Base-by-base conservation (phyloP, 352 stramenopile species). In the Pythium graminicola region DNA sequence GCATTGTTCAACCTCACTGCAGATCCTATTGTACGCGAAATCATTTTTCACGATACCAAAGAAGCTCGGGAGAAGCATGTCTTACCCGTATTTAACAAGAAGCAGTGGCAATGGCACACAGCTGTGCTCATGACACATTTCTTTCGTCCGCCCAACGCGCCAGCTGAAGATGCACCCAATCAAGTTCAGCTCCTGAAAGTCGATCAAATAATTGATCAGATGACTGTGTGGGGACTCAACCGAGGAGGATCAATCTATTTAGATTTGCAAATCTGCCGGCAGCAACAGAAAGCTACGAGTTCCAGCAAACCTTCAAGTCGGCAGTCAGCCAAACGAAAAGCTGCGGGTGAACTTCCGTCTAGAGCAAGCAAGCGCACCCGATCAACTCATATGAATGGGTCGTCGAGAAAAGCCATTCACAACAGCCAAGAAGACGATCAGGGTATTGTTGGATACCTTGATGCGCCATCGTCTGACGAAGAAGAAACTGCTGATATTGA, bases 1-100 rank as follows among this genome's bases (percentile, higher is more conserved):
- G 88, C 83, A 11, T 62, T 94, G 20, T 94, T 94, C 62, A 90
- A 94, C 53, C 64, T 91, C 22, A 94, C 84, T n/a, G 87, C 81
- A 6, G 84, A 94, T 40, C 69, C 72, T 10, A 89, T 94, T 40
- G 81, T 94, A 40, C 81, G 84, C 19, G 84, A 94, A 27, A 89
- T 75, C 5, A 86, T 94, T 33, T 94, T 94, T 43, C 74, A 88
- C 41, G 80, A 94, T 56, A 89, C 81, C 16, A 94, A 92, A 57
- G 81, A 91, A 40, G 79, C 83, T 4, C 72, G 78, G 0, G 84
- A 94, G 58, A 90, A 90, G 40, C 79, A 91, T 41, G 86, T 94
- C 11, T 55, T 86, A 6, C 81, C 79, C 2, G 76, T 91, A 38
- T 90, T 91, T 44, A 77, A 90, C 62, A 92, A 92, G 51, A 90